phyloP scores from a whole-genome alignment of 129 eudicot genomes.

The sunflower (Helianthus annuus) region HanXRQr2.0-SUNRISE NC_035440.2:10691591-10692090 shows the following conservation, averaged over 20 bases:
- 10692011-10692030: no score
- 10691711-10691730: no score
- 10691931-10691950: slow-evolving; percentile 80
- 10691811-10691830: neutral
- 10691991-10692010: neutral
- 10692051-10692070: slow-evolving; percentile 58
- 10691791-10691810: neutral
- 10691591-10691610: no score
- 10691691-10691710: no score
- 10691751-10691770: neutral
- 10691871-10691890: slow-evolving; percentile 94
- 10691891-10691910: slow-evolving; percentile 96
- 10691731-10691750: neutral
- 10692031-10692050: neutral
- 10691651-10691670: no score
- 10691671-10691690: no score
- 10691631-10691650: no score
- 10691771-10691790: neutral
- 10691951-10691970: slow-evolving; percentile 63
- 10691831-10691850: neutral
- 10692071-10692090: slow-evolving; percentile 97
- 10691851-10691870: neutral
- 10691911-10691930: slow-evolving; percentile 59
- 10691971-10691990: neutral
- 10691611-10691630: no score